Conservation (phyloP, 2,329 filamentous ascomycete genomes). For the Ascocoryne sarcoides region DNA sequence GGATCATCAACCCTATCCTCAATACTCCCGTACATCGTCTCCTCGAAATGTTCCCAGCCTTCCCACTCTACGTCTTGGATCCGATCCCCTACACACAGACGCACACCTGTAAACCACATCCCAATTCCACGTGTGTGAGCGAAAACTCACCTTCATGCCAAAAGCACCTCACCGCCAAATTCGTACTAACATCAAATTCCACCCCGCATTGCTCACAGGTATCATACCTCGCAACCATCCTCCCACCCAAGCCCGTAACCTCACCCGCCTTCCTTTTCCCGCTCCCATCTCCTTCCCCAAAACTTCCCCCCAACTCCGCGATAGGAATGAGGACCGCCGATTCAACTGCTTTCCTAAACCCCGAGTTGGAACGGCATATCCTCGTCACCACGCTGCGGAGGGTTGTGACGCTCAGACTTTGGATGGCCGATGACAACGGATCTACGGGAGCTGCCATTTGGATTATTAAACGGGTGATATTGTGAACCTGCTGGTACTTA, state of each 20-base stretch:
- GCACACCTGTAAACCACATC: too few species aligned
- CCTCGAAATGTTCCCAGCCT: neutral
- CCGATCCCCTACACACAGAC: too few species aligned
- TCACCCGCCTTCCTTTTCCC: neutral
- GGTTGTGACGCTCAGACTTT: neutral
- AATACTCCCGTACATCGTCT: neutral
- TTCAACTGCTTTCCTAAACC: neutral
- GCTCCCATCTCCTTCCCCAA: neutral
- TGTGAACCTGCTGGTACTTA: too few species aligned
- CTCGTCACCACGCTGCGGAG: neutral
- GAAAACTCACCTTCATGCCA: neutral
- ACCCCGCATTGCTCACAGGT: neutral
- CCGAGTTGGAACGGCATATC: neutral
- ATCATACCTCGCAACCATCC: neutral
- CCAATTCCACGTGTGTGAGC: too few species aligned
- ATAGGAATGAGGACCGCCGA: neutral
- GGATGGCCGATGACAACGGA: neutral
- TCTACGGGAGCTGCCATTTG: too few species aligned
- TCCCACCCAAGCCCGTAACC: neutral
- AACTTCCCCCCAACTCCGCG: neutral
- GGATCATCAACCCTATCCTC: constrained; percentile 1
- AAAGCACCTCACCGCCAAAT: neutral
- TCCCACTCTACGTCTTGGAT: neutral
- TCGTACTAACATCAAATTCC: neutral
- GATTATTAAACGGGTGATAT: too few species aligned